Percentiles rank a stretch among this genome's conserved stretches.
Evolutionary conservation across 2,329 filamentous ascomycete species (phyloP).

Genomic region (Pleurostoma richardsiae): DNA sequence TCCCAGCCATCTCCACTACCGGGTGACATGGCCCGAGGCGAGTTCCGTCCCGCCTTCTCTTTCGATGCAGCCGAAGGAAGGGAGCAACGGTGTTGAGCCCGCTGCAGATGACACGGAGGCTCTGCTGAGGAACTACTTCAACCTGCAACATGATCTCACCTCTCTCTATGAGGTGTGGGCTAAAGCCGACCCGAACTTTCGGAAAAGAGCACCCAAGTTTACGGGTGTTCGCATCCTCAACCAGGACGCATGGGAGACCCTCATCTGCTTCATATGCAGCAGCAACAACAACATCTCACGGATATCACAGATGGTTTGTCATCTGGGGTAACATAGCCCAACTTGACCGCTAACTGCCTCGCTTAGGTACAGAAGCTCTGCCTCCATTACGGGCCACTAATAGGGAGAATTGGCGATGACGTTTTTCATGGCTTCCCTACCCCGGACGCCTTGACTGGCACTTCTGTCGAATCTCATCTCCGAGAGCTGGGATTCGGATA

Average conservation of each 20-base stretch:
- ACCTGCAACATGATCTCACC: slow-evolving; percentile 71
- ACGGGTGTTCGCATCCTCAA: slow-evolving; percentile 86
- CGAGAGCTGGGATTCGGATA: slow-evolving; percentile 90
- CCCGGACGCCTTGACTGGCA: slow-evolving; percentile 66
- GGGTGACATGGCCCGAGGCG: slow-evolving; percentile 53
- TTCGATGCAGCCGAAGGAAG: slow-evolving; percentile 20
- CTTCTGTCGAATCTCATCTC: slow-evolving; percentile 74
- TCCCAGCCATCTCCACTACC: slow-evolving; percentile 71
- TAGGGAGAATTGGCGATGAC: slow-evolving; percentile 65
- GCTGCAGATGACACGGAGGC: slow-evolving; percentile 62
- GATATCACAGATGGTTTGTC: slow-evolving; percentile 83
- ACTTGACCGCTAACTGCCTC: background rate
- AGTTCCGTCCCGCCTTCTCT: slow-evolving; percentile 26
- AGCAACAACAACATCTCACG: slow-evolving; percentile 97
- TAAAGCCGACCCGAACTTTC: slow-evolving; percentile 78
- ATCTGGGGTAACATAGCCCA: background rate
- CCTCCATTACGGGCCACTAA: slow-evolving; percentile 71
- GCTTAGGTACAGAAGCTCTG: slow-evolving; percentile 78
- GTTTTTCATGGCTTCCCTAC: slow-evolving; percentile 84
- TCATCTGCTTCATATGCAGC: slow-evolving; percentile 94
- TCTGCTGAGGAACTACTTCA: slow-evolving; percentile 81
- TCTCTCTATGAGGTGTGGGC: slow-evolving; percentile 86
- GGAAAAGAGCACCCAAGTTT: slow-evolving; percentile 79
- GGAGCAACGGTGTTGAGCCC: background rate
- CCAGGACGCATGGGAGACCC: slow-evolving; percentile 93